Evolutionary conservation across 2,329 filamentous ascomycete species (phyloP).

Genomic region (Sclerotinia borealis): DNA sequence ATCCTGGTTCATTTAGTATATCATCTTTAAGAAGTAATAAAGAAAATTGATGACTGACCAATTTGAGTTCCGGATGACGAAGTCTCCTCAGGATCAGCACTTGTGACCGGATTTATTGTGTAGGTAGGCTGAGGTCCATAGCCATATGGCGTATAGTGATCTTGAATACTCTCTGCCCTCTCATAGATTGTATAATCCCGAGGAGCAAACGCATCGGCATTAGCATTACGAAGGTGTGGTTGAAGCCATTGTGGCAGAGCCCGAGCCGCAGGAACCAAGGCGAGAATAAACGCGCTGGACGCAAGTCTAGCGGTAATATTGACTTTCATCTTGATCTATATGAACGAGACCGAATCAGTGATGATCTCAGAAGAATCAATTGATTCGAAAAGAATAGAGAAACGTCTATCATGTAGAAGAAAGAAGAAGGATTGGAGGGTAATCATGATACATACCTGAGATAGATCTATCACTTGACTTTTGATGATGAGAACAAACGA

Average conservation of each 20-base stretch:
- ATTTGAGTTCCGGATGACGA: constrained; percentile 8
- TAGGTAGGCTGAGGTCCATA: constrained; percentile 26
- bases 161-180: constrained; percentile 15
- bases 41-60: not conserved
- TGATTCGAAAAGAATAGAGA: not conserved
- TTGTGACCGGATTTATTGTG: constrained; percentile 9
- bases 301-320: constrained; percentile 16
- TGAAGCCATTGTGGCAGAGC: constrained; percentile 26
- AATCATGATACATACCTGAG: not conserved
- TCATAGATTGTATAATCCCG: constrained; percentile 26
- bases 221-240: constrained; percentile 16
- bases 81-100: constrained; percentile 14
- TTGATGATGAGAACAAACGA: constrained; percentile 3
- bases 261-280: constrained; percentile 16
- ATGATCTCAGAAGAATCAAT: not conserved
- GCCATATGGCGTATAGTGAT: constrained; percentile 25
- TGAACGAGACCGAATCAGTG: not conserved
- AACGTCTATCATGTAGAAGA: not conserved
- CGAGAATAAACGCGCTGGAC: constrained; percentile 19
- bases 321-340: constrained; percentile 27
- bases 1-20: not conserved
- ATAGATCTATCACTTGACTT: constrained; percentile 1
- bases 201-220: constrained; percentile 16
- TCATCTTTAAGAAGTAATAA: not conserved
- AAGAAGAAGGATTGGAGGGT: not conserved